Base-by-base conservation (phyloP, 148 eudicot genomes). In the Rhododendron simsii region DNA sequence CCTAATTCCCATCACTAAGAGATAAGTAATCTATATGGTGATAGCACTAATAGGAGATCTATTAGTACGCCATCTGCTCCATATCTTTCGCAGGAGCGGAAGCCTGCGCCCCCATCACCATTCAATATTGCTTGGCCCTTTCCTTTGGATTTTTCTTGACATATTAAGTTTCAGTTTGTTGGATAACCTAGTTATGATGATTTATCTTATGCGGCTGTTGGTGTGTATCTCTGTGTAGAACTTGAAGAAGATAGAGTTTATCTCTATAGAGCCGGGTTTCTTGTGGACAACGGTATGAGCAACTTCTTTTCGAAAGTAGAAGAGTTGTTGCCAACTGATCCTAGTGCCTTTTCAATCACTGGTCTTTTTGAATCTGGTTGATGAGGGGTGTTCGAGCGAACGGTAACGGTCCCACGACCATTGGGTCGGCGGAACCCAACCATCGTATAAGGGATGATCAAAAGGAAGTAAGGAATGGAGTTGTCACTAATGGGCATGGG, bases 351-450 rank as follows among this genome's bases (percentile, higher is more conserved):
- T 57, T 84, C 89, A 51, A 79, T 86, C 81, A 39, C 83, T 84
- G 91, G 91, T 88, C 83, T 83, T 84, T 89, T 91, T 85, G 91
- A 91, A 86, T 90, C 92, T 83, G 91, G 95, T 92, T 92, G 86
- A 93, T 92, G 93, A 93, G 90, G 92, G 74, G 86, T 83, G 88
- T 92, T 89, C 84, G 83, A 85, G 88, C 65, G 85, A 86, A 51
- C 45, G 76, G 76, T 65, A 88, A 90, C 87, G 93, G 88, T 69
- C 85, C 90, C 26, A 78, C 87, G 75, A 84, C 86, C 80, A 90
- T 88, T 82, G 91, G 87, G 83, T 89, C 82, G 67, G 92, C 81
- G 28, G 94, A 91, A 81, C 85, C 84, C 41, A 90, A 90, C 83
- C 89, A 83, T 63, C 88, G 86, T 55, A 71, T 65, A 37, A 65